Percentiles rank a stretch among this genome's conserved stretches.
Evolutionary conservation across 1,284 basidiomycete species (phyloP).

Genomic region (Sanghuangporus sanghuang): DNA sequence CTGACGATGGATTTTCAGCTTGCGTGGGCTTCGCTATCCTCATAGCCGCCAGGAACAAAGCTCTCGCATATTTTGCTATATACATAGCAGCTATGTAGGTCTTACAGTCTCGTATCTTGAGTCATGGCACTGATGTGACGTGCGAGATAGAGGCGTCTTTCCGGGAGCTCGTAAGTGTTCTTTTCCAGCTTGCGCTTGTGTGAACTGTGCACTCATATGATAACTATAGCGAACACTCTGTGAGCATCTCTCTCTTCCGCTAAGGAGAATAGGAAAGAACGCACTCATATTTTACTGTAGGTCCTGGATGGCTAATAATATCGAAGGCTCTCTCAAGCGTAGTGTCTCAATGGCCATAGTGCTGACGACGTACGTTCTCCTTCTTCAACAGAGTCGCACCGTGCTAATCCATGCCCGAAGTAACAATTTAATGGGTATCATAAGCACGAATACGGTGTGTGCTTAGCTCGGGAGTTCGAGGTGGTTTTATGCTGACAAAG

Average conservation of each 20-base stretch:
- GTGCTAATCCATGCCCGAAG: slow-evolving; percentile 22
- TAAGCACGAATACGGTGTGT: slow-evolving; percentile 40
- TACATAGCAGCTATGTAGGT: slow-evolving; percentile 59
- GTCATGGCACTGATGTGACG: neutral
- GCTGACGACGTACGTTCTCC: slow-evolving; percentile 37
- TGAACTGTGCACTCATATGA: neutral
- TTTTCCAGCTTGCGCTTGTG: neutral
- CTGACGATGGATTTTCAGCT: slow-evolving; percentile 19
- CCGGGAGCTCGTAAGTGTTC: slow-evolving; percentile 57
- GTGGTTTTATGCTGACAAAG: neutral
- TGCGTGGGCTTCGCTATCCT: slow-evolving; percentile 62
- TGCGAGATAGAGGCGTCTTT: slow-evolving; percentile 29
- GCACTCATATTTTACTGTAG: neutral
- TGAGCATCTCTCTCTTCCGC: neutral
- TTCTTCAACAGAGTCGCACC: neutral
- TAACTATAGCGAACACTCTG: neutral
- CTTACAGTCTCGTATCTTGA: neutral
- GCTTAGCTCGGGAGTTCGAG: slow-evolving; percentile 16
- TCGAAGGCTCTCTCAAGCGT: slow-evolving; percentile 72
- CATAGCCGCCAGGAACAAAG: slow-evolving; percentile 54
- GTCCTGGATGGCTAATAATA: slow-evolving; percentile 67
- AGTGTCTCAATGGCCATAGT: slow-evolving; percentile 67
- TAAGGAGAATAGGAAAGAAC: neutral
- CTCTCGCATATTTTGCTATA: slow-evolving; percentile 65
- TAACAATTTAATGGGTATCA: slow-evolving; percentile 41